Conservation (phyloP, 1,284 basidiomycete genomes). For the Hymenochaete sp. region DNA sequence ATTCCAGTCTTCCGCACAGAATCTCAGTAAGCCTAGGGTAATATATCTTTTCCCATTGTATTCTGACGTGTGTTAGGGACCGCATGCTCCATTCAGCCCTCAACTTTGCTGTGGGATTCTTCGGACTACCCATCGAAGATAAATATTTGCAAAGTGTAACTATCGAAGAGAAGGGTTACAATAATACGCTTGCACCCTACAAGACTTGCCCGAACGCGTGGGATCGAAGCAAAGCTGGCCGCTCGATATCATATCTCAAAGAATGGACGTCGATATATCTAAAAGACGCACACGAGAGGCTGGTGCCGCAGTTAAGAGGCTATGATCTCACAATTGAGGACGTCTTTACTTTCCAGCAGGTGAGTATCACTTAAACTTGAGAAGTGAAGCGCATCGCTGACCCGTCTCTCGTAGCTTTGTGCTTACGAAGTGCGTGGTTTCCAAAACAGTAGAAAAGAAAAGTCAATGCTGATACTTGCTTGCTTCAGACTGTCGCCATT, state of each 20-base stretch:
- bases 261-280: conserved; percentile 71
- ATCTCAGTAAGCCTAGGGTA: conserved; percentile 52
- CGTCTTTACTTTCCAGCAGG: conserved; percentile 61
- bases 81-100: conserved; percentile 77
- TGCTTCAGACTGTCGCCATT: conserved; percentile 72
- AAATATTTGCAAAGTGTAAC: conserved; percentile 79
- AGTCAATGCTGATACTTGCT: neutral
- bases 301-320: conserved; percentile 53
- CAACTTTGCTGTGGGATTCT: conserved; percentile 84
- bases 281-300: conserved; percentile 50
- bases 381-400: neutral
- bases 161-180: conserved; percentile 63
- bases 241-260: conserved; percentile 47
- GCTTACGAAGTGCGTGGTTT: conserved; percentile 64
- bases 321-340: conserved; percentile 65
- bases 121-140: conserved; percentile 69
- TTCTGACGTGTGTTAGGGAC: conserved; percentile 36
- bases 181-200: conserved; percentile 74
- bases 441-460: neutral
- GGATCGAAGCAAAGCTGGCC: conserved; percentile 40
- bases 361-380: neutral
- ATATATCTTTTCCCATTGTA: neutral
- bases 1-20: conserved; percentile 84
- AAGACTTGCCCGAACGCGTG: conserved; percentile 61
- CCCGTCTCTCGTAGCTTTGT: conserved; percentile 41